Evolutionary conservation across 2,329 filamentous ascomycete genomes (phyloP).

Genomic region (Eutypa lata): DNA sequence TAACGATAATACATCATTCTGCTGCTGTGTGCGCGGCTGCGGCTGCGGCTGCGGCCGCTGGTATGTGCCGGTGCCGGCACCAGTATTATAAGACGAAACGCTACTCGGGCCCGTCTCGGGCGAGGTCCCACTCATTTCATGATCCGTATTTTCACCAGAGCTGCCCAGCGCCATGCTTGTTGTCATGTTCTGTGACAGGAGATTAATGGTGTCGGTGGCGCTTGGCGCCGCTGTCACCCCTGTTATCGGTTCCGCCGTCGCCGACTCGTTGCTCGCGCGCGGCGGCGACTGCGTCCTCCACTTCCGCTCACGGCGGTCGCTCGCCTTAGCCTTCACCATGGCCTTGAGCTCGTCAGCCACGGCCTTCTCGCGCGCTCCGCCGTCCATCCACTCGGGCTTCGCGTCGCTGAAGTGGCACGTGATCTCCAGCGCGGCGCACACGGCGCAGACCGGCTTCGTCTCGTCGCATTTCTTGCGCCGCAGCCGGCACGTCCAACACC

Average conservation of each 20-base stretch:
- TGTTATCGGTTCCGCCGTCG: no score
- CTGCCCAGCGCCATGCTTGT: background rate
- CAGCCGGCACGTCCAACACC: background rate
- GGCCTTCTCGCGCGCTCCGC: background rate
- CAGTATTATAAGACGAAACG: background rate
- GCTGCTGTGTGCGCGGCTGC: background rate
- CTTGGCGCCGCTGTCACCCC: background rate
- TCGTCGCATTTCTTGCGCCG: background rate
- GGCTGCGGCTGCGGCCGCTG: background rate
- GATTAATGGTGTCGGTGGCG: background rate
- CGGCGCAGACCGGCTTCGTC: background rate
- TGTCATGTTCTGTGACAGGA: background rate
- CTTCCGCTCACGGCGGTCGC: background rate
- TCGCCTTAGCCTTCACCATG: background rate
- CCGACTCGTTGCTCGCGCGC: no score
- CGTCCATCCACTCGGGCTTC: background rate
- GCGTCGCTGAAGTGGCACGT: background rate
- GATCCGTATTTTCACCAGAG: background rate
- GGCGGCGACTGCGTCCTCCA: background rate
- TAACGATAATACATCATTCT: background rate
- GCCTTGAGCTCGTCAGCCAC: background rate
- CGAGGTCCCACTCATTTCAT: background rate
- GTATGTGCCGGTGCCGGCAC: background rate
- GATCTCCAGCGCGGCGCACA: background rate
- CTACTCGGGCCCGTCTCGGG: background rate